These are phyloP conservation scores for Crithidia mellificae DNA, from an alignment of 208 protist species.

Conservation along the genomic window DNA sequence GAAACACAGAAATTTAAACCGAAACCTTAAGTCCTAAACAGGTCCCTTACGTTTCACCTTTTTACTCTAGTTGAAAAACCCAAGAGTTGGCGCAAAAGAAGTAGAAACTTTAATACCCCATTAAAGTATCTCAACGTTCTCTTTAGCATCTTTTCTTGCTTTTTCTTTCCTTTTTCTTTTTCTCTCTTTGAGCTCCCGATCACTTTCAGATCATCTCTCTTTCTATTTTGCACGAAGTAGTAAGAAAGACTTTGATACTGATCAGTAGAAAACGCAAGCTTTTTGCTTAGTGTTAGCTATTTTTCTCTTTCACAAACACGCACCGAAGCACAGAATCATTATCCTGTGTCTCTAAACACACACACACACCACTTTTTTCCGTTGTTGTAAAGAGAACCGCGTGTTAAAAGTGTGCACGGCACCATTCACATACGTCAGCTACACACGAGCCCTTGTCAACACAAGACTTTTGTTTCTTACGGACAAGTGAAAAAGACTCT, in stretches of 20 bases:
- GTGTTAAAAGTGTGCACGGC: slow-evolving; percentile 3
- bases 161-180: no score
- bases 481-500: not conserved
- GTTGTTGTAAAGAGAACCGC: not conserved
- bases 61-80: not conserved
- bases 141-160: not conserved
- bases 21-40: not conserved
- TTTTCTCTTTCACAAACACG: no score
- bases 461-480: not conserved
- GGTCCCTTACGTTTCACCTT: not conserved
- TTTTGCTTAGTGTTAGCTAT: no score
- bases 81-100: not conserved
- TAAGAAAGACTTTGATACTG: not conserved
- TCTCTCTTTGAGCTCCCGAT: not conserved
- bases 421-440: not conserved
- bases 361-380: no score
- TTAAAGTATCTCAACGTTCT: slow-evolving; percentile 1
- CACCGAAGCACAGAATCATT: no score
- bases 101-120: not conserved
- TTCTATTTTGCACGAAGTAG: not conserved
- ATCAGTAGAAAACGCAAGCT: slow-evolving; percentile 10
- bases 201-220: not conserved
- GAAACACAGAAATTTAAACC: slow-evolving; percentile 5
- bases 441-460: no score
- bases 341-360: no score